Base-by-base conservation (phyloP, 257 asterid species). In the Cynanchum wilfordii region DNA sequence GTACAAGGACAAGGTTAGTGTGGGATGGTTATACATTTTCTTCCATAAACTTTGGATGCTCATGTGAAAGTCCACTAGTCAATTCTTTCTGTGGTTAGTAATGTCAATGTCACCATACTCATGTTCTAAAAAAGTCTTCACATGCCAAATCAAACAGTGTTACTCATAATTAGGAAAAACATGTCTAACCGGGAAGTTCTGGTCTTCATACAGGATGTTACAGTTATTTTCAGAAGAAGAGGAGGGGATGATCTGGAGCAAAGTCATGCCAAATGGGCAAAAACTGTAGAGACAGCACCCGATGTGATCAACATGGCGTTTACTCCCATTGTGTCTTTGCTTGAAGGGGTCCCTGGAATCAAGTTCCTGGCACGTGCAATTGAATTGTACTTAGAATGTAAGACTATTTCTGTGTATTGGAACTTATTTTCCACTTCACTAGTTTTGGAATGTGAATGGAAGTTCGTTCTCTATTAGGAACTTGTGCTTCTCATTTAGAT, bases 171-270 rank as follows among this genome's bases (percentile, higher is more conserved):
- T 55, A 25, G 36, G 33, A 59, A 44, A 25, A 11, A 54, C 57
- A 5, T 30, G 45, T 44, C 44, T 74, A 59, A 69, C 40, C 44
- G 40, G 71, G 20, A 69, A 60, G 49, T 60, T 72, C 75, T 57
- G 70, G 77, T 57, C 77, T 40, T 70, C 62, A 19, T 84, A 87
- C 96, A 95, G 99, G 99, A 95, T 64, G 98, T 95, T 69, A 95
- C 99, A 0, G 99, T 95, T 49, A 95, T 95, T 80, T 95, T 95
- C 84, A 86, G 99, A 81, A 90, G 99, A 86, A 86, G 99, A 84
- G 99, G 99, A 66, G 99, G 99, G 33, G 99, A 95, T 72, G 99
- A 95, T 77, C 96, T 95, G 57, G 99, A 95, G 79, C 99, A 95
- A 87, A 95, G 98, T 82, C 94, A 92, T 73, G 86, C 81, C 36